Conservation (phyloP, 2,329 filamentous ascomycete genomes). For the Trichoderma sp. region DNA sequence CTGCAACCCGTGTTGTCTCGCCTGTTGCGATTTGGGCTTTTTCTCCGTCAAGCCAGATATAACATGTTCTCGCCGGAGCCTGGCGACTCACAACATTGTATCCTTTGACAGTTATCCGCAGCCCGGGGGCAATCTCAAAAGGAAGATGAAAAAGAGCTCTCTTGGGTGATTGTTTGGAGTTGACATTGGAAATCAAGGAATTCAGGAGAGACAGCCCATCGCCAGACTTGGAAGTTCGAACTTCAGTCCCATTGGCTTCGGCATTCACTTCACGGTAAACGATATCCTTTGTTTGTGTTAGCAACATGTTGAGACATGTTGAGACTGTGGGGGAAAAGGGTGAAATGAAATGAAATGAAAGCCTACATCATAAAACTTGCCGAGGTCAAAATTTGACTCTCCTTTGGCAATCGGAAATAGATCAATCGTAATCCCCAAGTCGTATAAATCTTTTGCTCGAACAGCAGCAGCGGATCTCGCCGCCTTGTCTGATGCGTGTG, state of each 20-base stretch:
- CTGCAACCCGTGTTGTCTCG: conserved; percentile 74
- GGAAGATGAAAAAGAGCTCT: conserved; percentile 85
- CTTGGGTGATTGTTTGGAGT: conserved; percentile 85
- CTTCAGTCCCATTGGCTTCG: conserved; percentile 59
- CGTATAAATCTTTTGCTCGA: conserved; percentile 91
- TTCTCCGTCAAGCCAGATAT: conserved; percentile 87
- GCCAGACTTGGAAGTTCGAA: conserved; percentile 67
- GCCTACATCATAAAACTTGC: conserved; percentile 87
- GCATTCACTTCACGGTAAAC: conserved; percentile 79
- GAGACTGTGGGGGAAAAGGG: neutral
- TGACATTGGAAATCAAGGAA: conserved; percentile 83
- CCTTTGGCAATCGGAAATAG: conserved; percentile 82
- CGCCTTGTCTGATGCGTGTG: conserved; percentile 73
- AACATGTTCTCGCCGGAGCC: conserved; percentile 78
- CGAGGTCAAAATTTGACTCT: conserved; percentile 74
- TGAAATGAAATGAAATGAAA: neutral
- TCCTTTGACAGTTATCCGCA: conserved; percentile 89
- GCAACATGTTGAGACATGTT: neutral
- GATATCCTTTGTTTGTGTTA: conserved; percentile 66
- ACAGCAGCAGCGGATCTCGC: conserved; percentile 78
- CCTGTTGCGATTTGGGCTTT: conserved; percentile 77
- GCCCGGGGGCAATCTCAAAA: conserved; percentile 81
- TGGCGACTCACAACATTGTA: conserved; percentile 89
- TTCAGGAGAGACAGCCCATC: conserved; percentile 80
- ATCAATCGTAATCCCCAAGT: conserved; percentile 88